Evolutionary conservation across 1,284 basidiomycete genomes (phyloP).

Genomic region (Malassezia yamatoensis): DNA sequence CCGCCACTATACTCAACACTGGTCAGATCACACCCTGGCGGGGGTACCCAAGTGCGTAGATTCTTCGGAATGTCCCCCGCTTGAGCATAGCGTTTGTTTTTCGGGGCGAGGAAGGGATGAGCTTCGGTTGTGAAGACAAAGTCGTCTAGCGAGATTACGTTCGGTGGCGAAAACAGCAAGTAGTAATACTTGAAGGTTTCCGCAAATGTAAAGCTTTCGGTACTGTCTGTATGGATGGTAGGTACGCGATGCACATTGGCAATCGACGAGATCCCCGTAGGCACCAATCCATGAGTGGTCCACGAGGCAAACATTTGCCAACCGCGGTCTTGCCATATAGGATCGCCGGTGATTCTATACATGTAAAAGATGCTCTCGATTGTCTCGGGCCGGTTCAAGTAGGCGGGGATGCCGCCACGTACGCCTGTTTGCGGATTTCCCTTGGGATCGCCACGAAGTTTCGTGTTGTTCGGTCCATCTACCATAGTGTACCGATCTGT

Average conservation of each 20-base stretch:
- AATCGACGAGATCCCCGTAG: conserved; percentile 50
- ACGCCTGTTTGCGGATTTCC: conserved; percentile 44
- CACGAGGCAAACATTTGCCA: conserved; percentile 57
- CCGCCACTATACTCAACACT: conserved; percentile 30
- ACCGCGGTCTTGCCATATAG: conserved; percentile 53
- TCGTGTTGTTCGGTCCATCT: conserved; percentile 23
- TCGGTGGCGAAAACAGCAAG: conserved; percentile 52
- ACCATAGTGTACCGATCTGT: conserved; percentile 27
- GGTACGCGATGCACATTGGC: conserved; percentile 49
- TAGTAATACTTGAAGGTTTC: conserved; percentile 53
- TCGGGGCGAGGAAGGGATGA: conserved; percentile 39
- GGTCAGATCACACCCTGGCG: conserved; percentile 11
- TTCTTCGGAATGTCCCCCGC: conserved; percentile 18
- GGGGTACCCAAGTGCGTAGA: background rate
- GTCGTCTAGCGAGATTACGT: conserved; percentile 54
- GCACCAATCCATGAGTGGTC: conserved; percentile 50
- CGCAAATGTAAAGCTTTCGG: conserved; percentile 55
- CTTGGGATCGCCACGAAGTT: conserved; percentile 22
- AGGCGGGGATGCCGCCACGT: conserved; percentile 19
- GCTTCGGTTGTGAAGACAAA: conserved; percentile 54
- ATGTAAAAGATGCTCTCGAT: conserved; percentile 55
- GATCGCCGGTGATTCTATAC: conserved; percentile 55
- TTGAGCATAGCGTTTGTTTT: conserved; percentile 25
- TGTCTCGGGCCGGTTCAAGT: conserved; percentile 52
- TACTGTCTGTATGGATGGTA: conserved; percentile 42